Evolutionary conservation across 306 rosid species (phyloP).

Genomic region (Cercis canadensis): DNA sequence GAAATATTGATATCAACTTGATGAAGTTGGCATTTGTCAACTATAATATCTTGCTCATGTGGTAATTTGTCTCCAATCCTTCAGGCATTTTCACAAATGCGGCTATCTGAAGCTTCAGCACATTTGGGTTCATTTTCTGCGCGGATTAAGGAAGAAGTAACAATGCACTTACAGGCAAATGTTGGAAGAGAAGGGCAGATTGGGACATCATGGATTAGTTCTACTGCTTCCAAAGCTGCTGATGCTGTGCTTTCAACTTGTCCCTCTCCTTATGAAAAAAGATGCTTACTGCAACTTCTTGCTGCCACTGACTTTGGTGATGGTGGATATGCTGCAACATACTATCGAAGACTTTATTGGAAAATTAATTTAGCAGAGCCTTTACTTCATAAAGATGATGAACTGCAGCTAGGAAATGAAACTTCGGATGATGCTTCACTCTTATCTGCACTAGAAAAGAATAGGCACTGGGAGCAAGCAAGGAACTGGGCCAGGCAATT

Average conservation of each 20-base stretch:
- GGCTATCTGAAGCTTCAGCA: conserved; percentile 90
- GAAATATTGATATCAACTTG: conserved; percentile 1
- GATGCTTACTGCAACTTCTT: conserved; percentile 94
- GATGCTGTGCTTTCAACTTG: conserved; percentile 89
- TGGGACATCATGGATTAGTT: conserved; percentile 85
- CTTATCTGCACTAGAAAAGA: conserved; percentile 72
- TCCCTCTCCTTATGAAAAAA: conserved; percentile 93
- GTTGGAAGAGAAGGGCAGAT: conserved; percentile 70
- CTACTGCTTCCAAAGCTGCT: conserved; percentile 87
- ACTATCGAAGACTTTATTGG: conserved; percentile 76
- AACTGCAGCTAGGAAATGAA: conserved; percentile 74
- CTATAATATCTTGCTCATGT: conserved; percentile 1
- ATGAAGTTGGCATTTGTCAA: conserved; percentile 4
- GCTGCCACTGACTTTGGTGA: conserved; percentile 93
- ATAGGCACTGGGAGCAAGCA: conserved; percentile 96
- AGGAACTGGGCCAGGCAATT: conserved; percentile 97
- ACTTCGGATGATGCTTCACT: conserved; percentile 89
- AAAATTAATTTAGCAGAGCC: conserved; percentile 95
- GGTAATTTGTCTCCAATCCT: conserved; percentile 24
- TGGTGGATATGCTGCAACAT: conserved; percentile 78
- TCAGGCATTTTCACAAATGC: conserved; percentile 97
- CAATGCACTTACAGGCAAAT: conserved; percentile 57
- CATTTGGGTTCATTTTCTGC: conserved; percentile 96
- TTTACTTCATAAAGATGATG: conserved; percentile 65
- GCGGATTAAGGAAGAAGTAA: conserved; percentile 86